Evolutionary conservation across 371 early-diverging fungal species (phyloP), one percentile per base, ranked within the genome.

Genomic region (Apophysomyces elegans): DNA sequence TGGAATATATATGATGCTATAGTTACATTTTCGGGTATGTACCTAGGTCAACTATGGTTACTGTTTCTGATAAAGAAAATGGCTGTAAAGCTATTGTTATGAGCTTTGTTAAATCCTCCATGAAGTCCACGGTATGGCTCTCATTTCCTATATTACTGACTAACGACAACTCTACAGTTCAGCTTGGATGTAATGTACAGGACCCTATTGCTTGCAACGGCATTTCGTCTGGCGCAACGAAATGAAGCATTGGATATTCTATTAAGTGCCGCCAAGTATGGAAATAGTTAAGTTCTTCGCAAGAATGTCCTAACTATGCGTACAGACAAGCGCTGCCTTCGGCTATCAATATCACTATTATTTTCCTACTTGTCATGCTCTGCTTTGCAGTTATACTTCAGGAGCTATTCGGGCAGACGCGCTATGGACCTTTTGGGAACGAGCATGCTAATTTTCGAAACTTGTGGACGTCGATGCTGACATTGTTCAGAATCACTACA

Each of bases 401-500:
- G 37, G 84, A 85, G 45, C 16, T 78, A 7, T 84, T 85, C 68
- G 79, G 73, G 1, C 68, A 70, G 57, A 84, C 84, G 13, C 77
- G 81, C 0, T 81, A 75, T 45, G 86, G 86, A 0, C 78, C 67
- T 3, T 81, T 81, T 57, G 84, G 84, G 1, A 79, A 75, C 26
- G 69, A 70, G 1, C 76, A 83, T 35, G 81, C 83, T 2, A 84
- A 85, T 56, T 85, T 85, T 68, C 75, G 78, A 9, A 64, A 73
- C 5, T 64, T 85, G 5, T 70, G 70, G 11, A 77, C 71, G 37
- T 66, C 83, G 0, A 69, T 85, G 16, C 59, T 78, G 43, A 81
- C 83, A 45, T 64, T 85, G 14, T 80, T 81, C 47, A 75, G 86
- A 36, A 84, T 84, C 56, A 83, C 84, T 5, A 85, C 86, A 0